These are phyloP conservation scores for Onygena corvina DNA, from an alignment of 2,329 filamentous ascomycete species.

Conservation along the genomic window DNA sequence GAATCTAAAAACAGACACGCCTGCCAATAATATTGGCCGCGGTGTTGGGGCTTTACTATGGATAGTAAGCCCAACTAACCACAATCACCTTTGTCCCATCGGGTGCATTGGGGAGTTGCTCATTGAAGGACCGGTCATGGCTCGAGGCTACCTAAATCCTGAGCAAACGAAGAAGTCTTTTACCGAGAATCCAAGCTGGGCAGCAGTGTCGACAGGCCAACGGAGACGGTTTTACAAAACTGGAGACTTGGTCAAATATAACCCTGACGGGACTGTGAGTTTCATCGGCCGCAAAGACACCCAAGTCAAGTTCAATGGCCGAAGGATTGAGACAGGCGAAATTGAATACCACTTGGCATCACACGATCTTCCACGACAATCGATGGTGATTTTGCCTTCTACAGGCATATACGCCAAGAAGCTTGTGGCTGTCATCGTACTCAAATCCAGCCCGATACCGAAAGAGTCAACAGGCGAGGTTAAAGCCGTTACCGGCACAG, in stretches of 20 bases:
- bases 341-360: constrained; percentile 18
- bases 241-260: constrained; percentile 21
- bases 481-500: constrained; percentile 7
- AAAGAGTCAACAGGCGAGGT: background rate
- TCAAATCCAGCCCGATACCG: constrained; percentile 14
- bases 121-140: constrained; percentile 28
- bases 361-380: constrained; percentile 8
- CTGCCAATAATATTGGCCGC: constrained; percentile 24
- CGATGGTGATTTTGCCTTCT: constrained; percentile 10
- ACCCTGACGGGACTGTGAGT: constrained; percentile 17
- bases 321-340: constrained; percentile 21
- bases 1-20: constrained; percentile 19
- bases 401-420: constrained; percentile 9
- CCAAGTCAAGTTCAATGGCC: constrained; percentile 22
- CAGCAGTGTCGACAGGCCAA: background rate
- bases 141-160: constrained; percentile 20
- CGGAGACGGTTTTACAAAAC: constrained; percentile 19
- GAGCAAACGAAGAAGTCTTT: constrained; percentile 19
- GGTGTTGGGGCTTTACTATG: constrained; percentile 26
- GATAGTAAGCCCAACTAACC: constrained; percentile 29
- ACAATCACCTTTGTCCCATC: constrained; percentile 26
- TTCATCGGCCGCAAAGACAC: constrained; percentile 21
- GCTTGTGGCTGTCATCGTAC: constrained; percentile 11
- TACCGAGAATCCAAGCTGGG: constrained; percentile 19
- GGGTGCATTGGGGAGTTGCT: constrained; percentile 33